Evolutionary conservation across 139 green algal genomes (phyloP).

Genomic region (Tetraselmis chui): DNA sequence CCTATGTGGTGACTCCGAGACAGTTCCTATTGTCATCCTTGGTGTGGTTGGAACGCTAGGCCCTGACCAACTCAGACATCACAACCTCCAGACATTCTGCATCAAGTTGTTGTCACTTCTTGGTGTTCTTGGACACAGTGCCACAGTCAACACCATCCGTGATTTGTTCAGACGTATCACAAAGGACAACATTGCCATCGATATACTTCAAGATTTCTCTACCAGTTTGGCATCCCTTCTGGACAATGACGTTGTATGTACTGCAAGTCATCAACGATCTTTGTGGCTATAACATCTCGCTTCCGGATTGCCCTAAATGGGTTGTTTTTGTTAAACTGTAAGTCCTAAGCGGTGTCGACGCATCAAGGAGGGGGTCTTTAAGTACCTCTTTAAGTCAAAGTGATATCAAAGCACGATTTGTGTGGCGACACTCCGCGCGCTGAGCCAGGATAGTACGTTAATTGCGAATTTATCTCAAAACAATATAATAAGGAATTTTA

Average conservation of each 20-base stretch:
- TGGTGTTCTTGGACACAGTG: not conserved
- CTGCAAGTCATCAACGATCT: not conserved
- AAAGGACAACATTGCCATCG: not conserved
- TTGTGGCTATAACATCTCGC: not conserved
- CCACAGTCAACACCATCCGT: not conserved
- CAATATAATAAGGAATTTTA: no score
- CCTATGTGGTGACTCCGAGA: not conserved
- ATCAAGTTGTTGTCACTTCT: not conserved
- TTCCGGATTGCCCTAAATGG: not conserved
- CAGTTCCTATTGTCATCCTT: not conserved
- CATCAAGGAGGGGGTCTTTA: no score
- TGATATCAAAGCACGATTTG: no score
- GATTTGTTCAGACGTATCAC: not conserved
- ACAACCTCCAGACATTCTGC: not conserved
- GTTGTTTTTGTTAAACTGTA: not conserved
- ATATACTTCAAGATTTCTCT: constrained; percentile 1
- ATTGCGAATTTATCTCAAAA: no score
- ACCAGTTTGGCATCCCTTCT: not conserved
- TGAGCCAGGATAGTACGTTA: no score
- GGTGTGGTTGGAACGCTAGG: not conserved
- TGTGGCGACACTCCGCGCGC: no score
- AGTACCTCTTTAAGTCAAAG: no score
- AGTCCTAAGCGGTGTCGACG: no score
- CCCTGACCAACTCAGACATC: not conserved
- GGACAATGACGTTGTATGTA: not conserved